Evolutionary conservation across 768 basidiomycete species (phyloP), one percentile per base, ranked within the genome.

Genomic region (Boletus huronensis): DNA sequence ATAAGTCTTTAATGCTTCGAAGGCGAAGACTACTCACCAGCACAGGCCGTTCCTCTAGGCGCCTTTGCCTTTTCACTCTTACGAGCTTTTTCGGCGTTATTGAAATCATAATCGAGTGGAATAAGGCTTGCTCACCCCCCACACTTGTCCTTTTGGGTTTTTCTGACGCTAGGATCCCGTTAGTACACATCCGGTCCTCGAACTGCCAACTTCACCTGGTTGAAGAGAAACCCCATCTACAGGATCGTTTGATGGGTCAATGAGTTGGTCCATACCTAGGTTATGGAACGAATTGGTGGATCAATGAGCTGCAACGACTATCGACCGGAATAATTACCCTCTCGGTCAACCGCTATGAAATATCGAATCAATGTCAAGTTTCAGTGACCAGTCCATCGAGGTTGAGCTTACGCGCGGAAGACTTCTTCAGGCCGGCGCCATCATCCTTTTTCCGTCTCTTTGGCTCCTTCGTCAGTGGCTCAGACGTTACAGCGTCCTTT

Each of bases 1-100:
- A 58, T 66, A 50, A 61, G 63, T 52, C 31, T 55, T 55, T 44
- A 55, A 58, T 31, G 45, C 23, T 38, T 46, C 13, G 3, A 48
- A 55, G 23, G 31, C n/a, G 17, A 49, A 52, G n/a, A 48, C 25
- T 46, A 25, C 63, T 63, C 45, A 61, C 63, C 10, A 28, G 59
- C 58, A 57, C 58, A 63, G 38, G 7, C 53, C 29, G 36, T 41
- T 34, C 52, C 53, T 13, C 31, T 29, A 0, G 49, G 23, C 14
- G 35, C 5, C 25, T 35, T 54, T 46, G 6, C 17, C 21, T 45
- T 42, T 41, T n/a, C n/a, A n/a, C n/a, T n/a, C n/a, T n/a, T n/a
- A n/a, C 16, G 45, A 31, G 11, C 54, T 62, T 54, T 52, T 53
- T 49, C 23, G 49, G 36, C 8, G 53, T 60, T 42, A 58, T 54